Base-by-base conservation (phyloP, 78 protist species). In the Cavenderia fasciculata region DNA sequence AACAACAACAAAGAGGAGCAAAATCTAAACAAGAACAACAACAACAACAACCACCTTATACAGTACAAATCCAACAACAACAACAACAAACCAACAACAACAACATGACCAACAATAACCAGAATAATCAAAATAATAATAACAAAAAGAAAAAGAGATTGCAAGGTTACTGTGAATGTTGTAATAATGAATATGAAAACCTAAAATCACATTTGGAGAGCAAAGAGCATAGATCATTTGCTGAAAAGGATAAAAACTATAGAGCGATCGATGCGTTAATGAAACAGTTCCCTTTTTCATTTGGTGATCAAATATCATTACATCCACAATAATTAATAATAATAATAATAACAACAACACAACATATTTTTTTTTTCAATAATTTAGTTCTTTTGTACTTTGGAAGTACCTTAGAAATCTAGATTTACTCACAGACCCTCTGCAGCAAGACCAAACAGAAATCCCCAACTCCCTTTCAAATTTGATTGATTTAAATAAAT, bases 81-180 rank as follows among this genome's bases (percentile, higher is more conserved):
- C 72, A 63, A 61, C 69, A 61, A 16, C 69, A 61, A 7, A 27
- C 21, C 11, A 61, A 25, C 59, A 52, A 52, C n/a, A 52, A 52
- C n/a, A 52, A 16, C 12, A 11, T 3, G 14, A 54, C 16, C 11
- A 27, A 31, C 11, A 59, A 41, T 57, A 38, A 36, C 36, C 33
- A 54, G n/a, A 74, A 59, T 59, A 71, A 71, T 51, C 44, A 70
- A 34, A 12, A 19, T 19, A 74, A 74, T 18, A 57, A 33, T 38
- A 77, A 61, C 75, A 57, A 69, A 63, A 77, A 77, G 65, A 77
- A 77, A 38, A 77, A 77, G 74, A 63, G 54, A 27, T 77, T 74
- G 25, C 87, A 77, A 27, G 87, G 87, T 33, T 77, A 77, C 46
- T 77, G 87, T 46, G 87, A 77, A 63, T 77, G 87, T 63, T 77